Conservation (phyloP, 2,329 filamentous ascomycete genomes). For the Venturia carpophila region DNA sequence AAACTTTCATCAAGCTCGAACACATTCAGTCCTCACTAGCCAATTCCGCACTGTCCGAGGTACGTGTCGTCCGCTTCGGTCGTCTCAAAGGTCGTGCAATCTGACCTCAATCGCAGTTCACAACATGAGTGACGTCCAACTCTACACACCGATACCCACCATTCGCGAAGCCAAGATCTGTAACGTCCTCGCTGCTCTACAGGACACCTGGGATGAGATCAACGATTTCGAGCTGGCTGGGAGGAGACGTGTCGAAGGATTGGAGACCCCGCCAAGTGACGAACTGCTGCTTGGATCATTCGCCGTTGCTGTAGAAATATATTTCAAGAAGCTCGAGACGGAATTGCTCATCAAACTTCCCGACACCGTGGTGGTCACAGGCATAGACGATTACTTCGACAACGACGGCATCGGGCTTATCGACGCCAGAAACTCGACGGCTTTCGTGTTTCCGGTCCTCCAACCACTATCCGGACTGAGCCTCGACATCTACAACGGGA, state of each 20-base stretch:
- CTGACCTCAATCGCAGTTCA: not conserved
- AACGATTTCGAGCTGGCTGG: not conserved
- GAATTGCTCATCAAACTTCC: not conserved
- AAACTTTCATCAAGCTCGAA: too few species aligned
- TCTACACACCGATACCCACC: not conserved
- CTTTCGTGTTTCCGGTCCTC: not conserved
- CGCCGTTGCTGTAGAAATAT: not conserved
- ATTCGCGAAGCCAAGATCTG: not conserved
- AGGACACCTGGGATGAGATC: not conserved
- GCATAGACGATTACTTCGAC: not conserved
- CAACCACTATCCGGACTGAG: not conserved
- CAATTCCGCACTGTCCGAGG: not conserved
- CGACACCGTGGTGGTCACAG: not conserved
- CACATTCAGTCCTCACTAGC: not conserved
- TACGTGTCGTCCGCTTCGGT: not conserved
- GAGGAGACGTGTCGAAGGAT: not conserved
- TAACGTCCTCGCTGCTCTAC: not conserved
- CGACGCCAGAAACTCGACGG: not conserved
- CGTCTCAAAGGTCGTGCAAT: not conserved
- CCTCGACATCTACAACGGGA: not conserved
- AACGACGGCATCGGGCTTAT: not conserved
- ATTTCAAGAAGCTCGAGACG: not conserved
- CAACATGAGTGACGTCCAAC: not conserved
- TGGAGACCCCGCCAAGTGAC: not conserved
- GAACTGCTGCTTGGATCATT: not conserved